Evolutionary conservation across 2,329 filamentous ascomycete genomes (phyloP), one percentile per base, ranked within the genome.

Genomic region (Davidsoniella virescens): DNA sequence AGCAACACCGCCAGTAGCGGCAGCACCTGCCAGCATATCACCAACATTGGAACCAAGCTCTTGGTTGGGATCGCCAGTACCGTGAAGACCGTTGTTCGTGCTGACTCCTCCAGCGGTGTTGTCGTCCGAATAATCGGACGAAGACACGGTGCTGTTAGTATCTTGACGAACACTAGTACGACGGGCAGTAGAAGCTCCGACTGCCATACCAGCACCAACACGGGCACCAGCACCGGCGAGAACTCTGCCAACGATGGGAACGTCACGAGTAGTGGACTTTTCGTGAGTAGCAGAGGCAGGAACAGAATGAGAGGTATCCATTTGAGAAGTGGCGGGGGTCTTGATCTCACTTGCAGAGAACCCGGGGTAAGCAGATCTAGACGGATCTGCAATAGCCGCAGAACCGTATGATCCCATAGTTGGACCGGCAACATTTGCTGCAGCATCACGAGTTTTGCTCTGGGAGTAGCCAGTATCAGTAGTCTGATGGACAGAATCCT

Each of bases 21-120:
- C 48, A 17, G 48, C 44, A 8, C 48, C 44, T 23, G 47, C 41
- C 49, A 52, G 37, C 46, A 48, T 46, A 9, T 52, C 42, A 20
- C 47, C 46, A 33, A 49, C 41, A 17, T 49, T 52, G 10, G 51
- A 17, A 6, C 47, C 48, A 25, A 50, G 47, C 5, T 44, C 44
- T n/a, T 38, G 33, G 29, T 38, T 18, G 4, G 44, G 44, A 25
- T 44, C 17, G 12, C 23, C 50, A 44, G 50, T 52, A 4, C n/a
- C 33, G 20, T 33, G 41, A 9, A 45, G 41, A 4, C 14, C 10
- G 8, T 44, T 44, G 4, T 40, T 40, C 5, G 23, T 49, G 40
- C 33, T 43, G 8, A 9, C 33, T 12, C 39, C 40, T 26, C 50
- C 40, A 44, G 36, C 16, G 9, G 18, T 10, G 16, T 44, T 41